A percentile compares a stretch with the other conserved stretches of the same genome.
These are phyloP conservation scores for Fonsecaea erecta DNA, from an alignment of 2,329 filamentous ascomycete species.

Conservation along the genomic window DNA sequence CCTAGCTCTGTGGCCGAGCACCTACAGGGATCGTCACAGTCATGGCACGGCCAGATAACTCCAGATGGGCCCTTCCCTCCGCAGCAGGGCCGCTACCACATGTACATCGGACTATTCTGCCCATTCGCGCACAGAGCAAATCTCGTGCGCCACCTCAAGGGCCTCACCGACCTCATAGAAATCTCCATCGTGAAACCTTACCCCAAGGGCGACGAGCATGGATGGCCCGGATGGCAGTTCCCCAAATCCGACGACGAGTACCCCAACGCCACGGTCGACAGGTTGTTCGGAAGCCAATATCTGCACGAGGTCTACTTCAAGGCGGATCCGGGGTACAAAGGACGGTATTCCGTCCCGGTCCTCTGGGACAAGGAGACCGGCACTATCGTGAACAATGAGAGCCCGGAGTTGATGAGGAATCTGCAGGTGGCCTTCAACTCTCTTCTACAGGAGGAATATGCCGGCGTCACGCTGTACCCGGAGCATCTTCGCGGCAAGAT, in stretches of 20 bases:
- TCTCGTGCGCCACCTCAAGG: slow-evolving; percentile 62
- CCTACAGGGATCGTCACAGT: slow-evolving; percentile 31
- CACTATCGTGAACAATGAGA: slow-evolving; percentile 66
- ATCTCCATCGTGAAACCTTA: slow-evolving; percentile 67
- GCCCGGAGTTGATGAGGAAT: slow-evolving; percentile 61
- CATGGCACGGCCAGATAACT: slow-evolving; percentile 59
- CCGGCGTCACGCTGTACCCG: slow-evolving; percentile 60
- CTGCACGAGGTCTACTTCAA: slow-evolving; percentile 67
- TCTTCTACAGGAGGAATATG: slow-evolving; percentile 50
- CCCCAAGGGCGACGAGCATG: slow-evolving; percentile 66
- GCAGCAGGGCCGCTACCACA: slow-evolving; percentile 59
- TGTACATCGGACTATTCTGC: slow-evolving; percentile 66
- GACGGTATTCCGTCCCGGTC: slow-evolving; percentile 64
- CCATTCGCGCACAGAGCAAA: slow-evolving; percentile 68
- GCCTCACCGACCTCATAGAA: slow-evolving; percentile 57
- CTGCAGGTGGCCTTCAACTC: slow-evolving; percentile 62
- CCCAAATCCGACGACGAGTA: slow-evolving; percentile 59
- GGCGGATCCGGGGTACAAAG: slow-evolving; percentile 64
- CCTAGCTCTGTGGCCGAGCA: slow-evolving; percentile 34
- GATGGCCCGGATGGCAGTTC: slow-evolving; percentile 69
- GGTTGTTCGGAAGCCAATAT: slow-evolving; percentile 62
- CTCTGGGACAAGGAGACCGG: slow-evolving; percentile 65
- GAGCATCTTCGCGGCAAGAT: slow-evolving; percentile 54
- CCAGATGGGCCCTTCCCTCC: slow-evolving; percentile 54
- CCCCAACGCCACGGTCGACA: slow-evolving; percentile 63